Evolutionary conservation across 257 asterid species (phyloP).

Genomic region (Nicotiana knightiana): DNA sequence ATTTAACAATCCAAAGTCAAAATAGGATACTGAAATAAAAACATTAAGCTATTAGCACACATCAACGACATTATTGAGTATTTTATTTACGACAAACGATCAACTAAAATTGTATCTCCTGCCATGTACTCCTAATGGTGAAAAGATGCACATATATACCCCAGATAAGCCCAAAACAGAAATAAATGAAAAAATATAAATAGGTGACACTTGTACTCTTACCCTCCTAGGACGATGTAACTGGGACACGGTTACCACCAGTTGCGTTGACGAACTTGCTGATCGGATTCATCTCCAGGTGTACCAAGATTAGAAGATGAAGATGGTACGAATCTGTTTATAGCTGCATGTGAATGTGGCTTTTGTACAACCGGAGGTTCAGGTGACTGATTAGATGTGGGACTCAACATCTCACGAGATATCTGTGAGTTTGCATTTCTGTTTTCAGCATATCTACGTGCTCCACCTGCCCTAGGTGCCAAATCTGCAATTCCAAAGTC

Average conservation of each 20-base stretch:
- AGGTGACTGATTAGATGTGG: background rate
- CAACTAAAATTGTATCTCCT: constrained; percentile 48
- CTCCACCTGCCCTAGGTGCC: background rate
- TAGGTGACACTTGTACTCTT: background rate
- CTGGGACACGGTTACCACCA: background rate
- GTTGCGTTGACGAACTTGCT: background rate
- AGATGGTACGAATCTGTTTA: background rate
- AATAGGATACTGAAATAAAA: background rate
- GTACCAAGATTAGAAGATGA: background rate
- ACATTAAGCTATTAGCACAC: background rate
- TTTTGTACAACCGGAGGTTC: background rate
- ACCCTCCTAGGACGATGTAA: background rate
- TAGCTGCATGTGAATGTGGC: background rate
- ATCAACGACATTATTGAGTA: background rate
- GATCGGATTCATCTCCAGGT: background rate
- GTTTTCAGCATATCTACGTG: background rate
- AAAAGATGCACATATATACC: background rate
- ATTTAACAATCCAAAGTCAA: background rate
- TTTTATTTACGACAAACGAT: constrained; percentile 2
- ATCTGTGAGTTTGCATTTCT: background rate
- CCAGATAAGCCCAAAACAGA: too few species aligned
- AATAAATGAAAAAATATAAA: too few species aligned
- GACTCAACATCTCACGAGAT: background rate
- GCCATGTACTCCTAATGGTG: constrained; percentile 33
- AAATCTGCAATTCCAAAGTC: background rate